Evolutionary conservation across 2,329 filamentous ascomycete genomes (phyloP), one percentile per base, ranked within the genome.

Genomic region (Neospermospora avenae): DNA sequence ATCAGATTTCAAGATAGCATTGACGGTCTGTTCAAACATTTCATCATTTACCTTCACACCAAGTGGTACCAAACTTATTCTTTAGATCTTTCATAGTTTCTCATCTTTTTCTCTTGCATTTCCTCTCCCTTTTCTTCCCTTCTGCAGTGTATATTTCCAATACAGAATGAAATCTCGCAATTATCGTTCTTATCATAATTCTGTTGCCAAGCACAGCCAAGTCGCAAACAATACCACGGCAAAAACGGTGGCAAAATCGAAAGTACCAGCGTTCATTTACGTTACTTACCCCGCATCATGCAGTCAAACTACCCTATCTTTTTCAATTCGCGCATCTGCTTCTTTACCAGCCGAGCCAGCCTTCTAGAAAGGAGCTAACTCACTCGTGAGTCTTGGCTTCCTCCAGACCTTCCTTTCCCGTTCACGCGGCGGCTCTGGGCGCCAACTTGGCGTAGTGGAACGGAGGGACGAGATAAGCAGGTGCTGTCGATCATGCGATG

Each of bases 381-480:
- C 11, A 31, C 28, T 31, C 28, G 28, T 31, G 28, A 31, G 5
- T 24, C 48, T 51, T 51, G 48, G 48, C 48, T 10, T 13, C 18
- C 16, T 11, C 14, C 7, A 51, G 18, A 37, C 48, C 48, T 51
- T 51, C 48, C 48, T 51, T 31, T 51, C 48, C 48, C n/a, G 48
- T 37, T 28, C 4, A 37, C 48, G 48, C 48, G 31, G 48, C 48
- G 31, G 48, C 48, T 51, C 48, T 51, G 48, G 48, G 48, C 48
- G 18, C 7, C 16, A 16, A 51, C 48, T 51, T 51, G 48, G 48
- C 48, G 34, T 49, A 49, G 46, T 28, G 18, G 31, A 8, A 34
- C n/a, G n/a, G 48, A 28, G 28, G 48, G 22, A 20, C 28, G 28
- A 31, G 28, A 31, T 31, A 31, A 31, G 28, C 28, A 13, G 34